phyloP scores from a whole-genome alignment of 108 stramenopile genomes.

The Cyclotella kingstonii region DNA sequence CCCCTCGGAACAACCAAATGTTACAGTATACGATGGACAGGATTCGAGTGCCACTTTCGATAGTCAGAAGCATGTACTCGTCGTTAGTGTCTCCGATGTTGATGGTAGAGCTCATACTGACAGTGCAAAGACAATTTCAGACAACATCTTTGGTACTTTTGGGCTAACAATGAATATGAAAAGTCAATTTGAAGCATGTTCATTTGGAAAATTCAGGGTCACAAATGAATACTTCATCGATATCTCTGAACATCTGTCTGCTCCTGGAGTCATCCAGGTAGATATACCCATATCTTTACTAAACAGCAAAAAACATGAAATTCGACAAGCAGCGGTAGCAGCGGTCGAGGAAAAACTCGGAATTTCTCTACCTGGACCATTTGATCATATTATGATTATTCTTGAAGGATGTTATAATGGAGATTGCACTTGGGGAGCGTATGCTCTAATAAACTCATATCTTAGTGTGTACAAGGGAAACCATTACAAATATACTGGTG shows the following conservation, averaged over 20 bases:
- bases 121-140: constrained; percentile 15
- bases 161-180: constrained; percentile 24
- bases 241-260: constrained; percentile 14
- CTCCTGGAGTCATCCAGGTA: constrained; percentile 24
- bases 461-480: constrained; percentile 17
- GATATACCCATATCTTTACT: constrained; percentile 3
- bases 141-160: constrained; percentile 35
- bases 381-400: constrained; percentile 26
- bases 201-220: constrained; percentile 23
- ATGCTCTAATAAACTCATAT: constrained; percentile 34
- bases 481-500: constrained; percentile 13
- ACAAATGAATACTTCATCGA: constrained; percentile 20
- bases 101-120: constrained; percentile 8
- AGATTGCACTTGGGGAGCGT: constrained; percentile 30
- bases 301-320: not conserved
- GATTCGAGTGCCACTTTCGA: not conserved
- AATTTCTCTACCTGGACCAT: constrained; percentile 25
- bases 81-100: constrained; percentile 20
- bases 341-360: constrained; percentile 9
- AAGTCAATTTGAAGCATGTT: constrained; percentile 26
- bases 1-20: too few relatives aligned
- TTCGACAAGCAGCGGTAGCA: not conserved
- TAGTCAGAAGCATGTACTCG: constrained; percentile 10
- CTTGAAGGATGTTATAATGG: constrained; percentile 21
- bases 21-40: too few relatives aligned